Evolutionary conservation across 106 monocot genomes (phyloP).

Genomic region (Platanthera zijinensis): DNA sequence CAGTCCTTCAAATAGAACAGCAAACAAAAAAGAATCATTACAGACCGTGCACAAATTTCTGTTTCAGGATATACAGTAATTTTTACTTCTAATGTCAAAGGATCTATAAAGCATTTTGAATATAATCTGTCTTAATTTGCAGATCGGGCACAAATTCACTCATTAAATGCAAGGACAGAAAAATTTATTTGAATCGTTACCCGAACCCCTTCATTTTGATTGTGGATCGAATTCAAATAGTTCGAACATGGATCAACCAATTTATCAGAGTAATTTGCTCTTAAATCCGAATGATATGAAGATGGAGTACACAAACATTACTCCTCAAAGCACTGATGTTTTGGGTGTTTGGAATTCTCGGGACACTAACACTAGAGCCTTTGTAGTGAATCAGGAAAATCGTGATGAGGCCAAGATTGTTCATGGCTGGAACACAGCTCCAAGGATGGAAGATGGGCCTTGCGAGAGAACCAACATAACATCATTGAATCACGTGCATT

Average conservation of each 20-base stretch:
- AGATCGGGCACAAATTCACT: background rate
- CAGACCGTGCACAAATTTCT: too few relatives aligned
- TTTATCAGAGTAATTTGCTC: conserved; percentile 20
- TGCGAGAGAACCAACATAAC: conserved; percentile 20
- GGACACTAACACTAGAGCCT: conserved; percentile 22
- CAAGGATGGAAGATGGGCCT: conserved; percentile 22
- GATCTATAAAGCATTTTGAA: background rate
- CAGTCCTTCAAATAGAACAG: background rate
- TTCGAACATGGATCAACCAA: conserved; percentile 23
- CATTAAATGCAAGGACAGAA: conserved; percentile 22
- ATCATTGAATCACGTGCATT: conserved; percentile 21
- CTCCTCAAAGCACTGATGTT: conserved; percentile 9
- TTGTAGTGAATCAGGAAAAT: conserved; percentile 9
- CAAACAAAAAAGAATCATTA: background rate
- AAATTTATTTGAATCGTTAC: conserved; percentile 14
- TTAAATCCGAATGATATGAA: conserved; percentile 17
- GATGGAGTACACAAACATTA: conserved; percentile 8
- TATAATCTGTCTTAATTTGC: background rate
- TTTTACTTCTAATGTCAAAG: background rate
- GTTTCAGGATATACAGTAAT: background rate
- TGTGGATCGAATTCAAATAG: conserved; percentile 22
- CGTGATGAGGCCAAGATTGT: conserved; percentile 26
- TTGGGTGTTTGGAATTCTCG: conserved; percentile 27
- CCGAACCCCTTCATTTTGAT: conserved; percentile 27
- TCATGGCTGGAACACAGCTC: conserved; percentile 18